These are phyloP conservation scores for Lunasporangiospora selenospora DNA, from an alignment of 192 early-diverging fungal species.

Conservation along the genomic window DNA sequence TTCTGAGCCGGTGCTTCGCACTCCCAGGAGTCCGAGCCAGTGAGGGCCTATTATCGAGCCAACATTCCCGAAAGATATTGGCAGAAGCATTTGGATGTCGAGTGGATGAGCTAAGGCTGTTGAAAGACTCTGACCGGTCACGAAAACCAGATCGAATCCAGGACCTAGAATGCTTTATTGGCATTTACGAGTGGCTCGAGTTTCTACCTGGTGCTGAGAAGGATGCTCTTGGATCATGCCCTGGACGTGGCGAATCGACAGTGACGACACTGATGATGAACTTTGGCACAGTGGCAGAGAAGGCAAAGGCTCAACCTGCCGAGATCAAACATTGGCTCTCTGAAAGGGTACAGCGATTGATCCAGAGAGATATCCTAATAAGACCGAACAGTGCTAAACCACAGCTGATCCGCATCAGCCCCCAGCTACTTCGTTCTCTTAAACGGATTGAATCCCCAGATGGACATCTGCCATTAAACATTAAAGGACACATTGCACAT, in stretches of 20 bases:
- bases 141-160: slow-evolving; percentile 43
- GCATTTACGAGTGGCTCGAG: slow-evolving; percentile 44
- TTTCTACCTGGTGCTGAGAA: slow-evolving; percentile 38
- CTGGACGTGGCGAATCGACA: slow-evolving; percentile 23
- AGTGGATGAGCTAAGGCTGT: slow-evolving; percentile 20
- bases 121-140: slow-evolving; percentile 34
- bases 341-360: slow-evolving; percentile 27
- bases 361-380: slow-evolving; percentile 20
- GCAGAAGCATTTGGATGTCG: slow-evolving; percentile 22
- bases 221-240: not conserved
- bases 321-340: slow-evolving; percentile 21
- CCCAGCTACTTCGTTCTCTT: slow-evolving; percentile 20
- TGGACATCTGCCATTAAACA: too few species aligned
- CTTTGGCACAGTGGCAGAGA: slow-evolving; percentile 26
- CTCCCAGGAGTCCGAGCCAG: slow-evolving; percentile 31
- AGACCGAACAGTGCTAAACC: not conserved
- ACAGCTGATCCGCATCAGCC: slow-evolving; percentile 27
- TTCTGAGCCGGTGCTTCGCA: slow-evolving; percentile 13
- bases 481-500: too few species aligned
- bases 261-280: slow-evolving; percentile 29
- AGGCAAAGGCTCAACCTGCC: slow-evolving; percentile 10
- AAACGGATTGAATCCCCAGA: not conserved
- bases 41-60: slow-evolving; percentile 10
- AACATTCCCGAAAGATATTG: slow-evolving; percentile 3
- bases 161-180: slow-evolving; percentile 40